phyloP scores from a whole-genome alignment of 768 basidiomycete genomes.

The Suillus clintonianus region DNA sequence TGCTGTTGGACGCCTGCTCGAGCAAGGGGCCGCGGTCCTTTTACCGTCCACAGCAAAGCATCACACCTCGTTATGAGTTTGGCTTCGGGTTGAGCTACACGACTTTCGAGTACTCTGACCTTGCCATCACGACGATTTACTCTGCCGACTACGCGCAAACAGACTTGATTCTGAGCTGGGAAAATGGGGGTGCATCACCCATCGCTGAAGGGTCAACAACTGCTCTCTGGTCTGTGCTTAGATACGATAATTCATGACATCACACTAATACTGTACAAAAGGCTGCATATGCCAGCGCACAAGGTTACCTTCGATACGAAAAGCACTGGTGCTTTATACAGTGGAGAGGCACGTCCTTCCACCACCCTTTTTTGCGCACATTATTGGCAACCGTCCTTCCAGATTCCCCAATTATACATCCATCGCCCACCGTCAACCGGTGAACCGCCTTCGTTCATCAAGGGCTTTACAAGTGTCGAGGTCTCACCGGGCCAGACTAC shows the following conservation, averaged over 20 bases:
- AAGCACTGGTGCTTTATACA: constrained; percentile 63
- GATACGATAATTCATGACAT: background rate
- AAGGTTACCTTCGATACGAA: constrained; percentile 61
- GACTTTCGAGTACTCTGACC: constrained; percentile 66
- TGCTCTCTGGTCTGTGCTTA: constrained; percentile 52
- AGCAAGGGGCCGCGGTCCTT: constrained; percentile 88
- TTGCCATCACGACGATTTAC: constrained; percentile 48
- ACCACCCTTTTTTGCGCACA: constrained; percentile 23
- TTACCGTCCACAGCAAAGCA: constrained; percentile 51
- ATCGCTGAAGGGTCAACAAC: constrained; percentile 58
- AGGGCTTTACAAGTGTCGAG: constrained; percentile 66
- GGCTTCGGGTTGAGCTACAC: constrained; percentile 91
- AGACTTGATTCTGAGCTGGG: constrained; percentile 52
- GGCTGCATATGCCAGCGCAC: constrained; percentile 69
- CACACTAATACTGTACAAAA: constrained; percentile 19
- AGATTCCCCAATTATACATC: constrained; percentile 79
- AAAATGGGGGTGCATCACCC: constrained; percentile 55
- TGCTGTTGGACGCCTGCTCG: constrained; percentile 88
- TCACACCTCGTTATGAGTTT: constrained; percentile 83
- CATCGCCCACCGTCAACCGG: constrained; percentile 61
- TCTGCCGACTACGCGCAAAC: constrained; percentile 29
- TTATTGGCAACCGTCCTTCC: constrained; percentile 2
- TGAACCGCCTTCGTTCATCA: constrained; percentile 72
- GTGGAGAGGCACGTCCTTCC: constrained; percentile 50
- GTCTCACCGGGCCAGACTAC: constrained; percentile 48